Percentiles rank a stretch among this genome's conserved stretches.
Evolutionary conservation across 2,329 filamentous ascomycete genomes (phyloP).

Genomic region (Fusarium verrucosum): DNA sequence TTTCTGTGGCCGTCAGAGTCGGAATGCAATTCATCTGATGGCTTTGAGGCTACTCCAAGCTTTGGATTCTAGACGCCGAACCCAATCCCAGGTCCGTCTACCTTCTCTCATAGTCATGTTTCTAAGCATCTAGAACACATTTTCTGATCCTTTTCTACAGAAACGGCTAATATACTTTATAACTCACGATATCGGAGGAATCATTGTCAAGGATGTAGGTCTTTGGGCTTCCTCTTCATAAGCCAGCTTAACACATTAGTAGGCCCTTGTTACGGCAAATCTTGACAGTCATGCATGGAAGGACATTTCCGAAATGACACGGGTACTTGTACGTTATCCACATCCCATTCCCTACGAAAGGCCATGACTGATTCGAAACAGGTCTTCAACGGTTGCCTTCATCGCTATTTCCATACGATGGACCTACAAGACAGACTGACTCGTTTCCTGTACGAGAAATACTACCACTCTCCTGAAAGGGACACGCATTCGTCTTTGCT

Average conservation of each 20-base stretch:
- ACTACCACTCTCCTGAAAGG: too few relatives aligned
- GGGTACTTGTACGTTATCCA: neutral
- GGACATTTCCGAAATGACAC: constrained; percentile 1
- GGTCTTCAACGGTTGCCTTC: neutral
- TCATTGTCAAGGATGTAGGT: neutral
- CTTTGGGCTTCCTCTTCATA: accelerated
- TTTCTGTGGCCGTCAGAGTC: neutral
- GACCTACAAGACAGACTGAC: too few relatives aligned
- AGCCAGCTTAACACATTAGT: accelerated
- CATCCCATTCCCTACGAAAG: too few relatives aligned
- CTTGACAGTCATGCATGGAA: neutral
- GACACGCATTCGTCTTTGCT: too few relatives aligned
- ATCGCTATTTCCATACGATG: too few relatives aligned
- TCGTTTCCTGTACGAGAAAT: too few relatives aligned
- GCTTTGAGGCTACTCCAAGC: neutral
- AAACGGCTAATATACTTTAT: neutral
- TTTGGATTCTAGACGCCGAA: neutral
- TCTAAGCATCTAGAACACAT: accelerated
- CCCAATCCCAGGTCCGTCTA: neutral
- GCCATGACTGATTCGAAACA: neutral
- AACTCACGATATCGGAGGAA: neutral
- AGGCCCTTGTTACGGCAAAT: constrained; percentile 1
- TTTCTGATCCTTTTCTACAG: accelerated
- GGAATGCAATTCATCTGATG: neutral
- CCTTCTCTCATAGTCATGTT: too few relatives aligned